Evolutionary conservation across 2,329 filamentous ascomycete species (phyloP), one percentile per base, ranked within the genome.

Genomic region (Colletotrichum aenigma): DNA sequence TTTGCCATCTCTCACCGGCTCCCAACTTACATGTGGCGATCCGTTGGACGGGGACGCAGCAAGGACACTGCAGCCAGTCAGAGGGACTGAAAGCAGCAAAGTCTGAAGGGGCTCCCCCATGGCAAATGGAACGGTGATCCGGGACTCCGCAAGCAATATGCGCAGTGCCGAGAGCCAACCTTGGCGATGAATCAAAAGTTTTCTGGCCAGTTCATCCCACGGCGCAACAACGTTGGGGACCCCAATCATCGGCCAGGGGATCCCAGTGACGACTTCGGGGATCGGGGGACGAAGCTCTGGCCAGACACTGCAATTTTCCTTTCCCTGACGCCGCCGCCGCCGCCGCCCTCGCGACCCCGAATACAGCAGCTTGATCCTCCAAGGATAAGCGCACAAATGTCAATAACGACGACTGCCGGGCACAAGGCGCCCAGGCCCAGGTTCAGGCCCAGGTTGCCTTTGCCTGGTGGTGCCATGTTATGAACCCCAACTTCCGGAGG

Each of bases 81-180:
- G 32, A 75, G 43, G 34, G 58, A 21, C 21, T 28, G 69, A 69
- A 75, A 73, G 73, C 70, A 75, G 73, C 73, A 73, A 58, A 73
- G 24, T 58, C 56, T 69, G 64, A 73, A 28, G 24, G 64, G 70
- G 43, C 69, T 32, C 56, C 73, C 32, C 70, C 48, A 62, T 64
- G 52, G 62, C 64, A 68, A 73, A 62, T 68, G 56, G 64, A 64
- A 71, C 28, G 67, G 43, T 60, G 61, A 71, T 66, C 67, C 71
- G 71, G 71, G 71, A 74, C 71, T 74, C 67, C 71, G 67, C 71
- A 75, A 65, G 65, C 70, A 68, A 69, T 75, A 73, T 75, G 70
- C 52, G 43, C 70, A 75, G 73, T 75, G 70, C 73, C 73, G 70
- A 75, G 64, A 56, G 56, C 70, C 58, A 75, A 73, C 71, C 70